Evolutionary conservation across 306 rosid species (phyloP).

Genomic region (Leucaena leucocephala): DNA sequence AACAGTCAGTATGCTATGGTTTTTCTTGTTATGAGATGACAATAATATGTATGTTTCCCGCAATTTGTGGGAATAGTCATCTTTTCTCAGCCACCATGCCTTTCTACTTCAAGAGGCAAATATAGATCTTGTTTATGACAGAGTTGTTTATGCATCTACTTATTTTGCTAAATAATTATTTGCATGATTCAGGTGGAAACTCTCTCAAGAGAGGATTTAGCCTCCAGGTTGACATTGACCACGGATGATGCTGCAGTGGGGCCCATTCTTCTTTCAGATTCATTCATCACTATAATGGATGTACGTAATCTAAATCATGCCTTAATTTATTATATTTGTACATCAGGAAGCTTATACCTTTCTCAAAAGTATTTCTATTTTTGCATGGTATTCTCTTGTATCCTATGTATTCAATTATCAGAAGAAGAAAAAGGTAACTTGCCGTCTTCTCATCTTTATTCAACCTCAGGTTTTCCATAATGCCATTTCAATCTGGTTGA

Average conservation of each 20-base stretch:
- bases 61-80: slow-evolving; percentile 1
- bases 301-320: slow-evolving; percentile 60
- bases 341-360: slow-evolving; percentile 13
- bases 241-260: slow-evolving; percentile 87
- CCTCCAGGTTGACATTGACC: slow-evolving; percentile 90
- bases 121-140: slow-evolving; percentile 4
- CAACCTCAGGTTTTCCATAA: neutral
- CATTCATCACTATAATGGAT: slow-evolving; percentile 90
- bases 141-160: slow-evolving; percentile 2
- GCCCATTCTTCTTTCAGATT: slow-evolving; percentile 73
- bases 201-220: slow-evolving; percentile 89
- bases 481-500: slow-evolving; percentile 10
- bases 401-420: slow-evolving; percentile 21
- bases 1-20: neutral
- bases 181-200: slow-evolving; percentile 77
- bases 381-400: slow-evolving; percentile 2
- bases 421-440: neutral
- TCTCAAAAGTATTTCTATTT: slow-evolving; percentile 8
- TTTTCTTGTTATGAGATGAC: slow-evolving; percentile 24
- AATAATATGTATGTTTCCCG: neutral
- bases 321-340: slow-evolving; percentile 28
- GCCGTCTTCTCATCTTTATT: neutral
- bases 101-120: slow-evolving; percentile 28
- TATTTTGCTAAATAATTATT: neutral
- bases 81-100: slow-evolving; percentile 8